Conservation (phyloP, 2,329 filamentous ascomycete genomes). For the Gnomoniopsis sp. region DNA sequence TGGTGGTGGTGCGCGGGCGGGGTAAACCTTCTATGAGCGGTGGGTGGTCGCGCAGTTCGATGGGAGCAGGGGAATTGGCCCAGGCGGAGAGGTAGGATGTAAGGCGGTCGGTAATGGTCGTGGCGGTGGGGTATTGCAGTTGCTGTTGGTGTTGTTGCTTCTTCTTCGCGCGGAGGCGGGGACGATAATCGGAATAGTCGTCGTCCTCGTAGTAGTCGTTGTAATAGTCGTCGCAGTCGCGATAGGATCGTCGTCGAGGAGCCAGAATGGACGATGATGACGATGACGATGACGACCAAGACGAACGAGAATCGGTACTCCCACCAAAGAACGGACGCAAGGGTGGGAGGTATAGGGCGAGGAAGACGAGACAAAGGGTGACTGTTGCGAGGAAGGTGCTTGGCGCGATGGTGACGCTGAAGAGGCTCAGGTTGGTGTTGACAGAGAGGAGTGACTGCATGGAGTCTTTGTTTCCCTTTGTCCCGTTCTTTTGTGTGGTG, state of each 20-base stretch:
- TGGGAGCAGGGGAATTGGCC: conserved; percentile 12
- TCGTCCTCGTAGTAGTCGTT: not conserved
- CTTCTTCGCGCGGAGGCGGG: no score
- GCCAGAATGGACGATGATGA: not conserved
- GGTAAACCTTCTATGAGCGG: conserved; percentile 19
- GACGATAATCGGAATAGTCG: not conserved
- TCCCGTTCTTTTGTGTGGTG: no score
- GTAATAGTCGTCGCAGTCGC: not conserved
- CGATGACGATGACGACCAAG: not conserved
- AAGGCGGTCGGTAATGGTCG: not conserved
- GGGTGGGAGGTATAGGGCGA: conserved; percentile 44
- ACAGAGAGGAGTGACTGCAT: conserved; percentile 60
- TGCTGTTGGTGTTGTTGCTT: no score
- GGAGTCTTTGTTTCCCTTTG: conserved; percentile 24
- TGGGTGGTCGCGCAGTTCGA: conserved; percentile 21
- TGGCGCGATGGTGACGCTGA: conserved; percentile 57
- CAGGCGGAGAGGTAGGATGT: conserved; percentile 12
- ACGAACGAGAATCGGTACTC: conserved; percentile 12
- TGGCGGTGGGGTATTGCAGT: no score
- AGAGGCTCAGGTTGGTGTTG: conserved; percentile 58
- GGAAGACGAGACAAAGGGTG: conserved; percentile 46
- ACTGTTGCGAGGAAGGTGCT: conserved; percentile 54
- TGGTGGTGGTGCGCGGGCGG: conserved; percentile 5
- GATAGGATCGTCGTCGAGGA: not conserved
- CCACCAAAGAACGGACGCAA: conserved; percentile 16